phyloP scores from a whole-genome alignment of 2,329 filamentous ascomycete species.

The Metarhizium anisopliae region DNA sequence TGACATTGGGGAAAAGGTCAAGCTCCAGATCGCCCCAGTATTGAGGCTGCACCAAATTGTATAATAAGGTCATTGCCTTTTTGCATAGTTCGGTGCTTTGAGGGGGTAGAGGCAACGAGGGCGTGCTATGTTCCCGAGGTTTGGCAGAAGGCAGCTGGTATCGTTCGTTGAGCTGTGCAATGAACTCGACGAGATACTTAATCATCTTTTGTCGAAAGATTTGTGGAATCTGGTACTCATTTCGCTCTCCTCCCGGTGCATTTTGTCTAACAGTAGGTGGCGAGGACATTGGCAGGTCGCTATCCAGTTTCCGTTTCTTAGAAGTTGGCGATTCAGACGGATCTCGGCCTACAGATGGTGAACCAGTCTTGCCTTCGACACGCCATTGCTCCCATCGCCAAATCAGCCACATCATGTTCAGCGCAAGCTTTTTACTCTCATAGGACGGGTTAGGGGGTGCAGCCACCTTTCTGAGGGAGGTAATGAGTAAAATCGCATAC shows the following conservation, averaged over 20 bases:
- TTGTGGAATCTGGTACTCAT: slow-evolving; percentile 60
- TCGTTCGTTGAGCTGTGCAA: slow-evolving; percentile 79
- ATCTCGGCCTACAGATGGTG: slow-evolving; percentile 19
- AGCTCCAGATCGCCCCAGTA: slow-evolving; percentile 91
- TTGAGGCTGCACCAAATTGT: slow-evolving; percentile 74
- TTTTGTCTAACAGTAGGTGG: slow-evolving; percentile 37
- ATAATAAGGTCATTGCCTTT: slow-evolving; percentile 72
- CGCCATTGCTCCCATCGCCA: slow-evolving; percentile 88
- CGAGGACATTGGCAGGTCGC: slow-evolving; percentile 43
- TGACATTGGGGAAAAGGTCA: slow-evolving; percentile 83
- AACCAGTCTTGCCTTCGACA: slow-evolving; percentile 47
- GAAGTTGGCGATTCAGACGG: slow-evolving; percentile 62
- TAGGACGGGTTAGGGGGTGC: slow-evolving; percentile 74
- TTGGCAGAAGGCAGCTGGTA: slow-evolving; percentile 68
- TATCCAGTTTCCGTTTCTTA: slow-evolving; percentile 70
- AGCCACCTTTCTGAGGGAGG: slow-evolving; percentile 80
- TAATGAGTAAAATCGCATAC: slow-evolving; percentile 81
- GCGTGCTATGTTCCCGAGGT: slow-evolving; percentile 42
- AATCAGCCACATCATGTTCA: slow-evolving; percentile 85
- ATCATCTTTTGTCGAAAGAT: slow-evolving; percentile 70
- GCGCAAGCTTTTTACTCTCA: slow-evolving; percentile 82
- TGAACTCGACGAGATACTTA: slow-evolving; percentile 93
- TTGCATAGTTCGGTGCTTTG: slow-evolving; percentile 70
- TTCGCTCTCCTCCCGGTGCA: slow-evolving; percentile 36
- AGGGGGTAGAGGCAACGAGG: slow-evolving; percentile 38